These are phyloP conservation scores for Cyclotella baltica DNA, from an alignment of 108 stramenopile genomes.

Conservation along the genomic window DNA sequence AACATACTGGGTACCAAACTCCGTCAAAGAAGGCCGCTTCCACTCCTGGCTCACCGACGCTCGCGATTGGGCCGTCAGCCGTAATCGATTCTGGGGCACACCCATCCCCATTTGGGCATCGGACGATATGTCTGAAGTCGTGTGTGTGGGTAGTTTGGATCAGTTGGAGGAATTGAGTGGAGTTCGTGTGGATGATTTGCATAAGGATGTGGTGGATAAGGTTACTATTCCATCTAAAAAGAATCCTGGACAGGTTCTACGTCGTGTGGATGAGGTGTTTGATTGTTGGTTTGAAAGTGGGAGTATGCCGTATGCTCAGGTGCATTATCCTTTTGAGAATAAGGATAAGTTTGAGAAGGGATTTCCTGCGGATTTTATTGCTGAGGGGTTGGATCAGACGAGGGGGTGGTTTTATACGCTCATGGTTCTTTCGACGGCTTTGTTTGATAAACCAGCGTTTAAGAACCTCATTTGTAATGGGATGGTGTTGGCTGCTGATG, in stretches of 20 bases:
- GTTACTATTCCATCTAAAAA: conserved; percentile 96
- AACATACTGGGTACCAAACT: conserved; percentile 97
- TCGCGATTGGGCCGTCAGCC: conserved; percentile 98
- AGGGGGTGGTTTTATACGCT: conserved; percentile 99
- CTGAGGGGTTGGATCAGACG: conserved; percentile 99
- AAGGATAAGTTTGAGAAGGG: conserved; percentile 94
- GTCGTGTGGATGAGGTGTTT: conserved; percentile 98
- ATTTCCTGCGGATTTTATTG: conserved; percentile 99
- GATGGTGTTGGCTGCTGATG: conserved; percentile 96
- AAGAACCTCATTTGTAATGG: conserved; percentile 99
- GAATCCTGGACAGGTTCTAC: conserved; percentile 86
- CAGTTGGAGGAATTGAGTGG: conserved; percentile 93
- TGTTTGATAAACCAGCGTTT: conserved; percentile 98
- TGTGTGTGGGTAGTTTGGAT: conserved; percentile 95
- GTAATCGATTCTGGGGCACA: conserved; percentile 99
- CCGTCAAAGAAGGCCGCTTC: conserved; percentile 98
- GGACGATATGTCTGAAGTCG: conserved; percentile 93
- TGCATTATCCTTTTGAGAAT: conserved; percentile 99
- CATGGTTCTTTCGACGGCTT: conserved; percentile 98
- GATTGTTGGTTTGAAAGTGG: conserved; percentile 99
- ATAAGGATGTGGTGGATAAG: conserved; percentile 95
- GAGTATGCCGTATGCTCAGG: conserved; percentile 99
- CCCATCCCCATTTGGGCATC: conserved; percentile 99
- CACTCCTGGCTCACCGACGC: conserved; percentile 99
- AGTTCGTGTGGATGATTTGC: conserved; percentile 89